phyloP scores from a whole-genome alignment of 345 rosid genomes.

The Lumnitzera racemosa region DNA sequence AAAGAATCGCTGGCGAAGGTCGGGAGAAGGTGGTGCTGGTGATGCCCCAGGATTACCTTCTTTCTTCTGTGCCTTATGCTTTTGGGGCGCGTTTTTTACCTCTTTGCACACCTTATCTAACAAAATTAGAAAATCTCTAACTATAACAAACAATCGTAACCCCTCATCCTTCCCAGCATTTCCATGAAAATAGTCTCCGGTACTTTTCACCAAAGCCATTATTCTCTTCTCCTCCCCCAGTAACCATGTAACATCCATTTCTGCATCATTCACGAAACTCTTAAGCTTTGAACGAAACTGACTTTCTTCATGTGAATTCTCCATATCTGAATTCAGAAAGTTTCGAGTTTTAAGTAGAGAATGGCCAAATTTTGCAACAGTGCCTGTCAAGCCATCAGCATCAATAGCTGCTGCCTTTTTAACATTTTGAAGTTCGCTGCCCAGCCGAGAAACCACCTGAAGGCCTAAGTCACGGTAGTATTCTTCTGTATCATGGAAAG shows the following conservation, averaged over 20 bases:
- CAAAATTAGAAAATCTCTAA: conserved; percentile 78
- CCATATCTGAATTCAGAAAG: conserved; percentile 72
- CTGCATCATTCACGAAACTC: conserved; percentile 77
- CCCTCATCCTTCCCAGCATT: conserved; percentile 92
- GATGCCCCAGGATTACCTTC: conserved; percentile 32
- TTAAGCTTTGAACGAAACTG: conserved; percentile 64
- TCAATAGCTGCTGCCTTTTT: conserved; percentile 84
- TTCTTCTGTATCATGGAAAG: conserved; percentile 50
- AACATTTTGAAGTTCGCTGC: conserved; percentile 75
- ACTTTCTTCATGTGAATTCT: conserved; percentile 54
- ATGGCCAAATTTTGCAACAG: conserved; percentile 62
- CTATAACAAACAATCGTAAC: conserved; percentile 61
- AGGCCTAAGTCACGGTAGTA: conserved; percentile 72
- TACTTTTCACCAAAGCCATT: conserved; percentile 75
- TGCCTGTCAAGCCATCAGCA: conserved; percentile 68
- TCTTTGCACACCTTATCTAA: conserved; percentile 81
- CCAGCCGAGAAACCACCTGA: conserved; percentile 65
- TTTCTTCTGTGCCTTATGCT: conserved; percentile 38
- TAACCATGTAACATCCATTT: conserved; percentile 48
- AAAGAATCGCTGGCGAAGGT: conserved; percentile 57
- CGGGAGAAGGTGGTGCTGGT: conserved; percentile 25
- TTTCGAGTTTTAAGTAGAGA: conserved; percentile 43
- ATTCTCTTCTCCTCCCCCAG: conserved; percentile 84
- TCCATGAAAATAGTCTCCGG: conserved; percentile 97
- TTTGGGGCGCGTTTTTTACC: conserved; percentile 56